Conservation (phyloP, 331 rosid genomes). For the Quercus lobata region DNA sequence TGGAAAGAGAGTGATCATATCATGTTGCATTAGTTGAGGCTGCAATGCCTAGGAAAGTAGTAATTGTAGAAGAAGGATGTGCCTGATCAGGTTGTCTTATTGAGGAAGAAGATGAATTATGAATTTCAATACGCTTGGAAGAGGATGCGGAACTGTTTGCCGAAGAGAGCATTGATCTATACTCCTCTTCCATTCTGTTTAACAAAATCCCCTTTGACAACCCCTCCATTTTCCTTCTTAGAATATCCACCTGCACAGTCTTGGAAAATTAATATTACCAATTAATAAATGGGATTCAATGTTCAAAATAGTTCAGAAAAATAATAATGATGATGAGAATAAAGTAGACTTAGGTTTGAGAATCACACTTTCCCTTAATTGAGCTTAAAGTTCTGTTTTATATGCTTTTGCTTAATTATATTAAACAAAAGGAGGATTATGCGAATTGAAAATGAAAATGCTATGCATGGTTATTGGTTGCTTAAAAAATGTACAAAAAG, state of each 20-base stretch:
- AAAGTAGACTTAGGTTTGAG: neutral
- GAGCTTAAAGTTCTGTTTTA: neutral
- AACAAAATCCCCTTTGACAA: constrained; percentile 73
- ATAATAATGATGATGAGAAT: neutral
- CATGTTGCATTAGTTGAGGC: neutral
- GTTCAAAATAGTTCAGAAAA: constrained; percentile 4
- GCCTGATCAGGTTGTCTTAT: constrained; percentile 32
- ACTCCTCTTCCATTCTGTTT: constrained; percentile 87
- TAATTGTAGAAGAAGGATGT: constrained; percentile 13
- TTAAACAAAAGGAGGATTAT: neutral
- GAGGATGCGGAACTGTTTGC: constrained; percentile 53
- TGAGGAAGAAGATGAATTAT: constrained; percentile 34
- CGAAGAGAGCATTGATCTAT: constrained; percentile 67
- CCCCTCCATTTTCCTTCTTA: constrained; percentile 88
- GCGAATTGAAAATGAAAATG: neutral
- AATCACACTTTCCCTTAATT: neutral
- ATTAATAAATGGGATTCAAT: neutral
- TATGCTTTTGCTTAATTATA: neutral
- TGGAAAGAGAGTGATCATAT: neutral
- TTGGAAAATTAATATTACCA: neutral
- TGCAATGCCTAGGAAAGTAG: neutral
- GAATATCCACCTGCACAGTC: constrained; percentile 64
- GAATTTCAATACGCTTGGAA: constrained; percentile 54
- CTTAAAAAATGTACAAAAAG: neutral
- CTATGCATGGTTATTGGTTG: neutral